phyloP scores from a whole-genome alignment of 176 grass and related monocot species.

The Oryza punctata region DNA sequence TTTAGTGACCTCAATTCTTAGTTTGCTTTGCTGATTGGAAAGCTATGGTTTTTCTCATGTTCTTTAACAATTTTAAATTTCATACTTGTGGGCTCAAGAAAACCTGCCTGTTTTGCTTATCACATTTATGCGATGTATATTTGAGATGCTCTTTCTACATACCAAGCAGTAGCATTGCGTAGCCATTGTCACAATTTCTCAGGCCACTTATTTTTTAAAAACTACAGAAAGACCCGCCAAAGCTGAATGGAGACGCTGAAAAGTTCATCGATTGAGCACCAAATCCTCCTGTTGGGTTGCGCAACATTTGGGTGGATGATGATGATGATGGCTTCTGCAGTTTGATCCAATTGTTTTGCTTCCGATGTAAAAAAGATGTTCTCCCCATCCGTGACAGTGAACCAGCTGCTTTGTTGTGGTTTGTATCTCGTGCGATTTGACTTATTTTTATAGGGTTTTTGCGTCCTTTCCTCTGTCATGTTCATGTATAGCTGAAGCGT shows the following conservation, averaged over 20 bases:
- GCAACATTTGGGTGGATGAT: constrained; percentile 28
- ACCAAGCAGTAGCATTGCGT: background rate
- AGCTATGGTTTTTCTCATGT: background rate
- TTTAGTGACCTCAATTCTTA: background rate
- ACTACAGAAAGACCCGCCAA: constrained; percentile 62
- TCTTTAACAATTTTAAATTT: background rate
- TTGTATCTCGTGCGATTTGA: constrained; percentile 48
- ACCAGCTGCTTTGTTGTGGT: constrained; percentile 33
- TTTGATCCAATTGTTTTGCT: constrained; percentile 58
- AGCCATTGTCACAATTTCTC: background rate
- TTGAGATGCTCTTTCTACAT: background rate
- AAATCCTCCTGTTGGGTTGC: constrained; percentile 6
- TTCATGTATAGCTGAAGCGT: constrained; percentile 73
- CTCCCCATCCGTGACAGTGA: constrained; percentile 12
- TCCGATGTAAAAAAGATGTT: constrained; percentile 73
- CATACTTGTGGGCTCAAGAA: background rate
- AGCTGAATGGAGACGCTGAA: constrained; percentile 90
- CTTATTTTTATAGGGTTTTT: constrained; percentile 64
- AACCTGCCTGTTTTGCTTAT: background rate
- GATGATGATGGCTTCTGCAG: constrained; percentile 11
- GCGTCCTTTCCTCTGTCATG: constrained; percentile 34
- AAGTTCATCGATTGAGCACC: background rate
- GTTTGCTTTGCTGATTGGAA: background rate
- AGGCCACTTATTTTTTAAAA: background rate
- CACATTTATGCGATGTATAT: background rate